Conservation (phyloP, 208 protist species). For the Leishmania arabica region DNA sequence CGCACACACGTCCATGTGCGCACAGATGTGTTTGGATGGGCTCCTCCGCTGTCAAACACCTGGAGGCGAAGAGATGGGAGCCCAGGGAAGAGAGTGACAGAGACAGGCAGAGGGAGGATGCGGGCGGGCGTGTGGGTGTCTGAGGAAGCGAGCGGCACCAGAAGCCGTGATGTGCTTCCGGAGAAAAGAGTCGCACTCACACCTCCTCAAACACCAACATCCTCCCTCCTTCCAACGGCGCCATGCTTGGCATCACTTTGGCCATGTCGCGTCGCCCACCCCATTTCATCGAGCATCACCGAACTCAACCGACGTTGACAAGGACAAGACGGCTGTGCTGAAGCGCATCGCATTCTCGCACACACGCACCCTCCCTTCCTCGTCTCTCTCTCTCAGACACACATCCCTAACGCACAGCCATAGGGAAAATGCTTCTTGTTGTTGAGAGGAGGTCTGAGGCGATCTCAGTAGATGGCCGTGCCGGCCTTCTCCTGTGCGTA, state of each 20-base stretch:
- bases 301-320: too few relatives aligned
- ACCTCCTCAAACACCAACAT: not conserved
- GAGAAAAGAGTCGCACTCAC: not conserved
- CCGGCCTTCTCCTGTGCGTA: conserved; percentile 55
- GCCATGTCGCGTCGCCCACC: not conserved
- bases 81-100: conserved; percentile 8
- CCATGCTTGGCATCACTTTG: too few relatives aligned
- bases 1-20: not conserved
- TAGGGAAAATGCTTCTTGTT: not conserved
- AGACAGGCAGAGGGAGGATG: not conserved
- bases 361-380: not conserved
- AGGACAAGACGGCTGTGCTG: too few relatives aligned
- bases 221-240: not conserved
- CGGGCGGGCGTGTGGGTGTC: not conserved
- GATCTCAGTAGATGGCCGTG: conserved; percentile 21
- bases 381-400: not conserved
- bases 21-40: not conserved
- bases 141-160: not conserved
- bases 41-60: not conserved
- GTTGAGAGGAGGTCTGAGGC: not conserved
- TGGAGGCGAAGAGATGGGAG: not conserved
- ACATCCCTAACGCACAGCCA: not conserved
- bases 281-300: too few relatives aligned
- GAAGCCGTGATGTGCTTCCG: conserved; percentile 1
- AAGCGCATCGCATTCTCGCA: not conserved